Evolutionary conservation across 2,329 filamentous ascomycete species (phyloP).

Genomic region (Pseudogymnoascus sp.): DNA sequence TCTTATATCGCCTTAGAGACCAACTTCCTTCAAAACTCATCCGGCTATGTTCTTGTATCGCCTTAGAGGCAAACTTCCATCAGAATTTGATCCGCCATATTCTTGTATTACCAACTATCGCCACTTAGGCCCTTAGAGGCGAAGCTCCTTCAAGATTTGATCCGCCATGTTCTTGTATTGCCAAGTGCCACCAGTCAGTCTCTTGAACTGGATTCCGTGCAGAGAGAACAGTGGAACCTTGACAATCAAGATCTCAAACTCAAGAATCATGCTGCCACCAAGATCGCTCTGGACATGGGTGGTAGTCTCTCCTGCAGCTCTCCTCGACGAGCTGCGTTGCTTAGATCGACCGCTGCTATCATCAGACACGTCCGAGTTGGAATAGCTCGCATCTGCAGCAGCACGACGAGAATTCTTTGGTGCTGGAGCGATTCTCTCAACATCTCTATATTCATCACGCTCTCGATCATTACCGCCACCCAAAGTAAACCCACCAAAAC

Average conservation of each 20-base stretch:
- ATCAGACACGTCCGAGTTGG: conserved; percentile 80
- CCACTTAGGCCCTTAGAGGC: conserved; percentile 90
- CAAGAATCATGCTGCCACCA: conserved; percentile 73
- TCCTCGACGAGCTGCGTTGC: conserved; percentile 44
- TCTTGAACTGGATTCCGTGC: conserved; percentile 97
- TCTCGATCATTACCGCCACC: conserved; percentile 53
- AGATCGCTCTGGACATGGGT: conserved; percentile 89
- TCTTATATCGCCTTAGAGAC: conserved; percentile 98
- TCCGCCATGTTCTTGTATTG: conserved; percentile 99
- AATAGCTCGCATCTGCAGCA: conserved; percentile 64
- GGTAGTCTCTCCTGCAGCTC: conserved; percentile 76
- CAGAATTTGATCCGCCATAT: conserved; percentile 93
- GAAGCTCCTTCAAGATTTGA: conserved; percentile 81
- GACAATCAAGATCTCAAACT: conserved; percentile 95
- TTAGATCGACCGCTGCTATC: conserved; percentile 59
- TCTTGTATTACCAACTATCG: conserved; percentile 97
- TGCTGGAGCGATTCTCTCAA: conserved; percentile 45
- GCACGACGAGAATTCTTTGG: conserved; percentile 39
- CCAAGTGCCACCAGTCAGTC: conserved; percentile 91
- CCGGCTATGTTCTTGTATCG: conserved; percentile 99
- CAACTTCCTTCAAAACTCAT: conserved; percentile 81
- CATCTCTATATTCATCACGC: conserved; percentile 64
- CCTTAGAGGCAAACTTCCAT: conserved; percentile 80
- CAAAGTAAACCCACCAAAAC: conserved; percentile 65
- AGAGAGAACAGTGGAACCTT: conserved; percentile 90